phyloP scores from a whole-genome alignment of 176 grass and related monocot species.

The Carex myosuroides region DNA sequence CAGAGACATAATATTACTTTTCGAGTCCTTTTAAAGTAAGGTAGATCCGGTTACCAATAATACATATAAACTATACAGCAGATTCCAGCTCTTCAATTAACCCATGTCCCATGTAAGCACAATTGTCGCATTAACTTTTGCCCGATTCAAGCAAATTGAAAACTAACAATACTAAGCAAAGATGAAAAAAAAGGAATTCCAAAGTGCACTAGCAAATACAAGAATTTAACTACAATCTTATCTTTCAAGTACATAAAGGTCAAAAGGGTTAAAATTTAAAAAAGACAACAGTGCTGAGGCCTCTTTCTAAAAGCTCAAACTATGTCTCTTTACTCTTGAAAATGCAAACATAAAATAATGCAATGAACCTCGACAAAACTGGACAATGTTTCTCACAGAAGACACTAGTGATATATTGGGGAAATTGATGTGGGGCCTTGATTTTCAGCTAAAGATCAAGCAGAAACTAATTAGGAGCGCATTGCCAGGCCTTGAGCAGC shows the following conservation, averaged over 20 bases:
- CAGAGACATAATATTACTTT: no score
- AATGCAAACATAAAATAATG: not conserved
- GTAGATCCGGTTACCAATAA: not conserved
- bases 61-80: not conserved
- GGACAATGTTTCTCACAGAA: not conserved
- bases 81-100: not conserved
- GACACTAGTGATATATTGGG: not conserved
- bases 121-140: not conserved
- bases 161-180: not conserved
- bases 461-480: conserved; percentile 25
- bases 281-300: not conserved
- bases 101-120: not conserved
- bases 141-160: not conserved
- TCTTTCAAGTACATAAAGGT: conserved; percentile 1
- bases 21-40: no score
- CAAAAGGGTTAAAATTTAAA: not conserved
- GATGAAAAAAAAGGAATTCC: not conserved
- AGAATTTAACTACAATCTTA: not conserved
- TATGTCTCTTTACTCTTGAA: not conserved
- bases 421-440: not conserved
- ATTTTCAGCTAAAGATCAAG: conserved; percentile 6
- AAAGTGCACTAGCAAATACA: not conserved
- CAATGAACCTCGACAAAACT: conserved; percentile 7
- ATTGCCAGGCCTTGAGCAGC: conserved; percentile 45
- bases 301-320: not conserved